phyloP scores from a whole-genome alignment of 2,329 filamentous ascomycete genomes.

The Reticulascus tulasneorum region DNA sequence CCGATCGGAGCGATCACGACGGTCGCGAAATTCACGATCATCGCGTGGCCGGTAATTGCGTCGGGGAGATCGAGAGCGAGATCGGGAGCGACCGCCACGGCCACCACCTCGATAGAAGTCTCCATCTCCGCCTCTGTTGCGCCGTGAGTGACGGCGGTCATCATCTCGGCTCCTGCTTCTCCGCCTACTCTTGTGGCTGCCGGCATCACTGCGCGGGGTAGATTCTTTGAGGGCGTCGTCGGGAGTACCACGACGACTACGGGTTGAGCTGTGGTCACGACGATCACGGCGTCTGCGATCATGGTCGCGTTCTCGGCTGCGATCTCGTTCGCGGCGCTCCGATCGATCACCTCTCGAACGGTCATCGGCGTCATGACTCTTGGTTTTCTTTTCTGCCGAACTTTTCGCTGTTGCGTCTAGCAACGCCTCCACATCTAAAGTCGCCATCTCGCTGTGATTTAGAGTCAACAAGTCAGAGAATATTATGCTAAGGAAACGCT shows the following conservation, averaged over 20 bases:
- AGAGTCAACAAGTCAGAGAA: no score
- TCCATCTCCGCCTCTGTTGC: constrained; percentile 63
- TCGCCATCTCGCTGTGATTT: constrained; percentile 37
- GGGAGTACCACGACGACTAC: constrained; percentile 43
- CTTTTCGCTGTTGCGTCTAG: constrained; percentile 78
- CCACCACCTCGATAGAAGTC: constrained; percentile 60
- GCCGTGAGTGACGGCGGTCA: constrained; percentile 69
- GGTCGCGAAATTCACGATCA: constrained; percentile 54
- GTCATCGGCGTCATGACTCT: constrained; percentile 50
- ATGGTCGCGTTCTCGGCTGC: constrained; percentile 45
- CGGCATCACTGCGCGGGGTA: constrained; percentile 70
- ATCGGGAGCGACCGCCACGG: constrained; percentile 52
- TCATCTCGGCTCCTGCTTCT: constrained; percentile 76
- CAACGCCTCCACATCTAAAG: constrained; percentile 78
- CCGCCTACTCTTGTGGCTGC: constrained; percentile 77
- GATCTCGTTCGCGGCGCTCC: constrained; percentile 43
- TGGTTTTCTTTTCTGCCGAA: constrained; percentile 44
- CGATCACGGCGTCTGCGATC: constrained; percentile 46
- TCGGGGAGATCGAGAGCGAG: constrained; percentile 68
- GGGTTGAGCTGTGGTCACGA: constrained; percentile 52
- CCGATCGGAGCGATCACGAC: constrained; percentile 39
- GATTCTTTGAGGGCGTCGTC: constrained; percentile 58
- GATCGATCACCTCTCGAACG: constrained; percentile 50
- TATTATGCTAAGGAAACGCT: no score
- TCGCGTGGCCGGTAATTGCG: constrained; percentile 54